A percentile compares a stretch with the other conserved stretches of the same genome.
Conservation (phyloP, 2,329 filamentous ascomycete genomes). For the Fusarium circinatum region DNA sequence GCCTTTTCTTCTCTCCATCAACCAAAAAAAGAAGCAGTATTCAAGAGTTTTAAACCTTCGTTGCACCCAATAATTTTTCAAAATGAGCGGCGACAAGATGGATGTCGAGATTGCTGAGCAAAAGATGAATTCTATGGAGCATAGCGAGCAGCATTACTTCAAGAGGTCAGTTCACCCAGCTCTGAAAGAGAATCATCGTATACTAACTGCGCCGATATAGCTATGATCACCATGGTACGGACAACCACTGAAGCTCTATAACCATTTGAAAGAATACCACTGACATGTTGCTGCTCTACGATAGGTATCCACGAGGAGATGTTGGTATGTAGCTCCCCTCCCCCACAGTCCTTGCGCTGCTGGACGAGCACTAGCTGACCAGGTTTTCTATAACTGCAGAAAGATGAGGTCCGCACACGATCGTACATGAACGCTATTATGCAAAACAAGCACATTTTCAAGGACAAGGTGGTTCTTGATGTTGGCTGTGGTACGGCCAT, state of each 20-base stretch:
- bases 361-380: conserved; percentile 35
- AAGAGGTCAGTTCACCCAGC: conserved; percentile 75
- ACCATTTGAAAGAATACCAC: conserved; percentile 1
- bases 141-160: conserved; percentile 99
- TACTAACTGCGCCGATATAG: conserved; percentile 62
- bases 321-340: conserved; percentile 74
- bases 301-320: conserved; percentile 97
- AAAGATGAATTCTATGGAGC: conserved; percentile 78
- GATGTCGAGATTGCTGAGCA: conserved; percentile 69
- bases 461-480: conserved; percentile 86
- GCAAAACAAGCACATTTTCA: conserved; percentile 95
- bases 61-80: conserved; percentile 27
- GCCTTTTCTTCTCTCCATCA: conserved; percentile 9
- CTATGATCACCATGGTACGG: conserved; percentile 95
- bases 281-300: conserved; percentile 48
- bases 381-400: conserved; percentile 62
- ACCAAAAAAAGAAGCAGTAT: not conserved
- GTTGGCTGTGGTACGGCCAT: conserved; percentile 98
- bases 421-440: conserved; percentile 98
- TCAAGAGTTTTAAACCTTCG: not conserved
- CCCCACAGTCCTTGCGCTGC: conserved; percentile 20
- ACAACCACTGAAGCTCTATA: conserved; percentile 20
- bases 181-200: conserved; percentile 4
- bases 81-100: conserved; percentile 64
- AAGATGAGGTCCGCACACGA: conserved; percentile 96